phyloP scores from a whole-genome alignment of 2,329 filamentous ascomycete species.

The Zarea fungicola region DNA sequence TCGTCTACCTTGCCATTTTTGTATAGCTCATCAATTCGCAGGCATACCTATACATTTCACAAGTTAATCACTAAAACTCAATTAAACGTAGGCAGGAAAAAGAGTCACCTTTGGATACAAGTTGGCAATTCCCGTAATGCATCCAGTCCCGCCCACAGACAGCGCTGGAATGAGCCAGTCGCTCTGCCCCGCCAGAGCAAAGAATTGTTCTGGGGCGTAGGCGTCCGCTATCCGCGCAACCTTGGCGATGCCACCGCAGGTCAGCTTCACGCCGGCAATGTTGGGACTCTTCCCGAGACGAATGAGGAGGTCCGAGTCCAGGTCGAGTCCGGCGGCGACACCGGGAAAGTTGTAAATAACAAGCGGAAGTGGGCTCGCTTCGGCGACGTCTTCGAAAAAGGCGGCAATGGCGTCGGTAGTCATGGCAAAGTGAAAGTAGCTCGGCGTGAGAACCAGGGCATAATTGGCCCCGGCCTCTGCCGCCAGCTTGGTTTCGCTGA shows the following conservation, averaged over 20 bases:
- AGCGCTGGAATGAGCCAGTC: not conserved
- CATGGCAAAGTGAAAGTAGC: too few species aligned
- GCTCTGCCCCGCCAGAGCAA: not conserved
- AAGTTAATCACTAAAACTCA: too few species aligned
- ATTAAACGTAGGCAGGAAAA: too few species aligned
- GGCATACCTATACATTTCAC: too few species aligned
- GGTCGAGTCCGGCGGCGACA: constrained; percentile 62
- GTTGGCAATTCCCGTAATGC: too few species aligned
- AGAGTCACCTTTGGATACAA: too few species aligned
- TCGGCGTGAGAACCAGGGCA: too few species aligned
- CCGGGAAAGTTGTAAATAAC: constrained; percentile 66
- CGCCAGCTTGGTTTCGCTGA: too few species aligned
- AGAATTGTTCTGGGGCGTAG: not conserved
- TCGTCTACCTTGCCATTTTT: too few species aligned
- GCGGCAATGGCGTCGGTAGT: too few species aligned
- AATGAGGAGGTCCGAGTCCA: constrained; percentile 59
- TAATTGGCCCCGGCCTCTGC: too few species aligned
- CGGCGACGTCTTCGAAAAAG: constrained; percentile 55
- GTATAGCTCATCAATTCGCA: too few species aligned
- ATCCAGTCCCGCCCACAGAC: not conserved
- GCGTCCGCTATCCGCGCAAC: constrained; percentile 48
- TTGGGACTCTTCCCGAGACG: constrained; percentile 41
- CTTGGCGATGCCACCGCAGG: constrained; percentile 58
- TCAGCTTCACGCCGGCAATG: constrained; percentile 61
- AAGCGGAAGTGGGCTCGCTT: constrained; percentile 48